Conservation (phyloP, 208 protist species). For the Trypanosoma caninum region DNA sequence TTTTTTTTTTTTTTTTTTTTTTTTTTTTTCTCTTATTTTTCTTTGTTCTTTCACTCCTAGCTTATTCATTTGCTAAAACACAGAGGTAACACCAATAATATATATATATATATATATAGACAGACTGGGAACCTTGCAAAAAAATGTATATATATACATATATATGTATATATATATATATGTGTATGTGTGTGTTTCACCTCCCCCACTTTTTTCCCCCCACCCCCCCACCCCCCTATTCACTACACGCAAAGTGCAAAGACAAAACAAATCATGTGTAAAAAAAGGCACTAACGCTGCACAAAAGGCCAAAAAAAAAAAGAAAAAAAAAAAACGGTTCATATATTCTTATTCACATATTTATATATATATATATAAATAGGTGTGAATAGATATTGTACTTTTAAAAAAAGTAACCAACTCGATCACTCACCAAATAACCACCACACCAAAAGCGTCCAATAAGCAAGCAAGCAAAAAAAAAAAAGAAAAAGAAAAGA, state of each 20-base stretch:
- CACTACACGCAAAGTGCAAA: neutral
- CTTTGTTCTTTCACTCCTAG: neutral
- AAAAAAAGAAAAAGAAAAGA: constrained; percentile 14
- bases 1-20: neutral
- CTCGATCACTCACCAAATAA: neutral
- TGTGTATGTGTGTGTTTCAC: neutral
- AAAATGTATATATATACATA: too few species aligned
- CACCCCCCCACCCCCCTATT: too few species aligned
- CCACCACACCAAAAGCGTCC: neutral
- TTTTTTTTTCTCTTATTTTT: constrained; percentile 6
- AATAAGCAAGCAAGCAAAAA: constrained; percentile 13
- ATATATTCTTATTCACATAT: neutral
- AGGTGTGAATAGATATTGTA: neutral
- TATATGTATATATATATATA: constrained; percentile 7
- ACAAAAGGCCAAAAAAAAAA: too few species aligned
- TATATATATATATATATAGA: too few species aligned
- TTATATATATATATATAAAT: constrained; percentile 5
- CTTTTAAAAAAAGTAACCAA: neutral
- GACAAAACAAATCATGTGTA: neutral
- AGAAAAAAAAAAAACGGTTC: too few species aligned
- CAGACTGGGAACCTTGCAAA: too few species aligned
- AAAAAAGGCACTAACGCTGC: neutral
- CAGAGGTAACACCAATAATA: too few species aligned
- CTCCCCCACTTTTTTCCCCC: too few species aligned
- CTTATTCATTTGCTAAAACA: neutral